Conservation (phyloP, 164 flowering plant species). For the Aristolochia californica region DNA sequence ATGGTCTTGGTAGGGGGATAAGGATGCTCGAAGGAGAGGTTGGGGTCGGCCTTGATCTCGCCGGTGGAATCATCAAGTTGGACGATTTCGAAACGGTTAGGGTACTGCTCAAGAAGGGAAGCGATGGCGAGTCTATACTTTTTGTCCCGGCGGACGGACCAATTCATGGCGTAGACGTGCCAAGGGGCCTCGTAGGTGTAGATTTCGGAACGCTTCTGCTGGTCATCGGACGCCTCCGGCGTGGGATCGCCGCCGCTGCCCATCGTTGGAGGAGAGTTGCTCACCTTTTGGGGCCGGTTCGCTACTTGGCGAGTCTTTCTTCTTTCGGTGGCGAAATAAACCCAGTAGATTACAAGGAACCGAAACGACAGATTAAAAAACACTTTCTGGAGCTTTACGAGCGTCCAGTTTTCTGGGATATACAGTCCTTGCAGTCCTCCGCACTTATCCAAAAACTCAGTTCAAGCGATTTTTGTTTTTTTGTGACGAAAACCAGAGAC, state of each 20-base stretch:
- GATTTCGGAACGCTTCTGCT: conserved; percentile 85
- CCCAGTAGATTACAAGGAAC: too few relatives aligned
- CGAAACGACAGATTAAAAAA: too few relatives aligned
- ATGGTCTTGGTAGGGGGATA: conserved; percentile 80
- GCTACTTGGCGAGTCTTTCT: too few relatives aligned
- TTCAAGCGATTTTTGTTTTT: too few relatives aligned
- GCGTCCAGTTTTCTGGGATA: too few relatives aligned
- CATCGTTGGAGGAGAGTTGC: not conserved
- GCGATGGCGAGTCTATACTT: conserved; percentile 88
- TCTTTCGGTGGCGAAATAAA: too few relatives aligned
- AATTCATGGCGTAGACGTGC: conserved; percentile 98
- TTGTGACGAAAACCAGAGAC: too few relatives aligned
- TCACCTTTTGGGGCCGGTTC: too few relatives aligned
- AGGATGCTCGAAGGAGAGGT: conserved; percentile 80
- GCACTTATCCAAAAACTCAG: too few relatives aligned
- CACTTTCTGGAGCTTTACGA: too few relatives aligned
- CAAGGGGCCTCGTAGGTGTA: conserved; percentile 97
- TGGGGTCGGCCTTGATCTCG: conserved; percentile 59
- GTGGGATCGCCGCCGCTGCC: conserved; percentile 7
- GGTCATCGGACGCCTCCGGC: conserved; percentile 57
- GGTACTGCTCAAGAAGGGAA: conserved; percentile 61
- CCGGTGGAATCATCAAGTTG: conserved; percentile 74
- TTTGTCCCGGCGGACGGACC: conserved; percentile 89
- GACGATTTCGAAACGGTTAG: conserved; percentile 70
- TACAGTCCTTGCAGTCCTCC: too few relatives aligned